A percentile compares a stretch with the other conserved stretches of the same genome.
Evolutionary conservation across 164 flowering plant species (phyloP).

Genomic region (Sextonia rubra): DNA sequence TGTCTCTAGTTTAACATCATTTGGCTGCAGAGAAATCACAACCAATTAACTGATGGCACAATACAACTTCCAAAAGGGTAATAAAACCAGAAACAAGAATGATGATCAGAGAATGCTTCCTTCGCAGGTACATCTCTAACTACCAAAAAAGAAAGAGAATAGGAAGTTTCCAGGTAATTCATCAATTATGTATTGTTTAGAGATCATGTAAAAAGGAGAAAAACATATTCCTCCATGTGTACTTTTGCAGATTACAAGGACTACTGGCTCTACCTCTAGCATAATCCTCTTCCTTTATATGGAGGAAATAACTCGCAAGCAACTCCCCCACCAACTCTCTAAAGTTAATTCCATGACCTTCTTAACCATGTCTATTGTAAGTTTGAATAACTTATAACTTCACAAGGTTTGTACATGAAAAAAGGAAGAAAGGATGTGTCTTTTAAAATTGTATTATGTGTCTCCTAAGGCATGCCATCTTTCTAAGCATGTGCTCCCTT

Average conservation of each 20-base stretch:
- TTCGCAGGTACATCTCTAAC: neutral
- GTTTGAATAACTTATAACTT: neutral
- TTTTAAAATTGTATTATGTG: no score
- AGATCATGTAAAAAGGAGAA: neutral
- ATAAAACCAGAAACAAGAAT: neutral
- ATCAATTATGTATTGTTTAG: neutral
- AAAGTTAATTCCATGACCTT: no score
- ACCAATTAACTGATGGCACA: neutral
- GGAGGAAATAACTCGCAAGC: no score
- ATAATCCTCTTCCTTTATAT: no score
- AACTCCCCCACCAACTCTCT: no score
- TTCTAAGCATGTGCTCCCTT: no score
- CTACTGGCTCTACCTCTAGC: no score
- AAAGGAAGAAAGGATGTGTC: neutral
- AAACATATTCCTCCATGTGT: neutral
- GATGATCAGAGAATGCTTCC: neutral
- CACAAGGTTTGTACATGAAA: neutral
- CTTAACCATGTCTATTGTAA: no score
- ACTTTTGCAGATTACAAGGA: no score
- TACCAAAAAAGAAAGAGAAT: slow-evolving; percentile 4
- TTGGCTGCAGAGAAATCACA: slow-evolving; percentile 35
- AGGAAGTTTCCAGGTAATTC: neutral
- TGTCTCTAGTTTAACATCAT: slow-evolving; percentile 67
- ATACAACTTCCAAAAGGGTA: neutral
- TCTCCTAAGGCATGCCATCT: no score